Evolutionary conservation across 2,329 filamentous ascomycete species (phyloP).

Genomic region (Fusarium udum): DNA sequence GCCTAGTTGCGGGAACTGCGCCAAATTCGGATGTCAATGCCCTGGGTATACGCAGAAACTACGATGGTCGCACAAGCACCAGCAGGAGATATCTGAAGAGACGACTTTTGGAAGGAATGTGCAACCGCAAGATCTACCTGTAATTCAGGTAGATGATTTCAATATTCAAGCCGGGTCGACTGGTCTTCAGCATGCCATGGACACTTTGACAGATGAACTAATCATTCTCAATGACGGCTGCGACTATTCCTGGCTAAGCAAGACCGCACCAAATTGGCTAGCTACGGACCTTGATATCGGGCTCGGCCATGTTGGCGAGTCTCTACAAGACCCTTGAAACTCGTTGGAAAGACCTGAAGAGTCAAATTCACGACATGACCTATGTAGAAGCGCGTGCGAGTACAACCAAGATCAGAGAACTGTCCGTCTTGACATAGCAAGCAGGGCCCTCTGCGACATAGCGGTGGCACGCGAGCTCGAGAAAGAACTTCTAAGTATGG

Average conservation of each 20-base stretch:
- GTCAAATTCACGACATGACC: neutral
- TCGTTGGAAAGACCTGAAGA: neutral
- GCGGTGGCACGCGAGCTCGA: neutral
- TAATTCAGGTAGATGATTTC: too few species aligned
- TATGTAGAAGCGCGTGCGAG: neutral
- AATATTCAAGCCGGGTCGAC: too few species aligned
- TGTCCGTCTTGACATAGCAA: neutral
- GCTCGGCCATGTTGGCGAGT: accelerated
- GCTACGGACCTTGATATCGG: neutral
- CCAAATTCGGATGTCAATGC: too few species aligned
- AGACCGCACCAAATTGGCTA: neutral
- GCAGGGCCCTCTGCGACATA: neutral
- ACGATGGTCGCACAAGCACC: too few species aligned
- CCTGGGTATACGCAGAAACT: too few species aligned
- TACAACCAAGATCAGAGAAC: neutral
- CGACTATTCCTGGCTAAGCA: neutral
- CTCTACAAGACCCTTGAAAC: neutral
- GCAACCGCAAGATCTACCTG: too few species aligned
- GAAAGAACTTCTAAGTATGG: neutral
- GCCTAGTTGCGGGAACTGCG: too few species aligned
- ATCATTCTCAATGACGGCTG: too few species aligned
- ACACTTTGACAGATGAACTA: too few species aligned
- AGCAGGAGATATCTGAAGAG: too few species aligned
- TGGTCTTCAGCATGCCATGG: too few species aligned
- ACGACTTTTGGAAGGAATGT: too few species aligned